Conservation (phyloP, 1,139 yeast genomes). For the Protomyces inundatus region DNA sequence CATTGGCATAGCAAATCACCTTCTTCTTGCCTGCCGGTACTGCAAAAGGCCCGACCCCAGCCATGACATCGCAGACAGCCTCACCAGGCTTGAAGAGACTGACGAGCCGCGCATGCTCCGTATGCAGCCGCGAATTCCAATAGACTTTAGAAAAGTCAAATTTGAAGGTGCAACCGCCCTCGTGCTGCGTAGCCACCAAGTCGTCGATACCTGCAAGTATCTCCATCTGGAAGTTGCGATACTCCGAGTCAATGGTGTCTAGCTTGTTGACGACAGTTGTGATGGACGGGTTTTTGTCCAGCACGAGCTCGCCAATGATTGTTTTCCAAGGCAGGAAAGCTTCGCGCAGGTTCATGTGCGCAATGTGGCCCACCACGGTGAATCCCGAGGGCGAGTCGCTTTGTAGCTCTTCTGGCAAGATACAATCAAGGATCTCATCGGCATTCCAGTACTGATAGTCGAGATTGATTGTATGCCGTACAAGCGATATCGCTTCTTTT, state of each 20-base stretch:
- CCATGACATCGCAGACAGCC: constrained; percentile 91
- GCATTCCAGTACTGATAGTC: constrained; percentile 73
- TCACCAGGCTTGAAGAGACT: constrained; percentile 55
- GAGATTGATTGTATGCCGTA: constrained; percentile 54
- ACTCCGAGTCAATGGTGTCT: constrained; percentile 78
- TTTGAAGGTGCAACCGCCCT: constrained; percentile 75
- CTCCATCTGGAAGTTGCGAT: constrained; percentile 90
- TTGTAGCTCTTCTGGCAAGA: constrained; percentile 56
- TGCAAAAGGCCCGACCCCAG: constrained; percentile 98
- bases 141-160: constrained; percentile 92
- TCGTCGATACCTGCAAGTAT: constrained; percentile 73
- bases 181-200: constrained; percentile 77
- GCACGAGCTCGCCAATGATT: constrained; percentile 80
- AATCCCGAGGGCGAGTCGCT: constrained; percentile 85
- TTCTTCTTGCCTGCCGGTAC: constrained; percentile 88
- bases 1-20: constrained; percentile 82
- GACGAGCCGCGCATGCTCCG: constrained; percentile 85
- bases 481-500: constrained; percentile 36
- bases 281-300: constrained; percentile 77
- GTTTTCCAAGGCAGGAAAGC: constrained; percentile 78
- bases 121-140: constrained; percentile 93
- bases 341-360: constrained; percentile 79
- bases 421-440: constrained; percentile 18
- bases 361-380: constrained; percentile 92
- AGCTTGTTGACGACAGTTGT: constrained; percentile 92